Evolutionary conservation across 2,329 filamentous ascomycete genomes (phyloP), one percentile per base, ranked within the genome.

Genomic region (Cladorrhinum sp.): DNA sequence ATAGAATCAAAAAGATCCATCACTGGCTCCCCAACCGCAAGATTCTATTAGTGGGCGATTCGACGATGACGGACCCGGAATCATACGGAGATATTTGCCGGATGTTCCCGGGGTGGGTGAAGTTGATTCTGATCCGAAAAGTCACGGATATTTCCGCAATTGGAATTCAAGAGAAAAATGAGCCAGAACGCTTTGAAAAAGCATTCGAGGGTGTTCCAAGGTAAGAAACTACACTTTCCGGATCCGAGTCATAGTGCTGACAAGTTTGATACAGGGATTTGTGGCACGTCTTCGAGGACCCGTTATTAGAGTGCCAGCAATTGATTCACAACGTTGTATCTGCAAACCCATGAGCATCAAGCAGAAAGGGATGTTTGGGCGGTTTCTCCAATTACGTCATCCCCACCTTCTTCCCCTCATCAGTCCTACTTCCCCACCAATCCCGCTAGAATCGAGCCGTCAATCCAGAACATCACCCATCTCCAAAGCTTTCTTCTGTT

Each of bases 61-160:
- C 89, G 41, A 97, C 93, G 0, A 93, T 97, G 75, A 89, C 85
- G 24, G 93, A 98, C 68, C 93, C 93, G 0, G 93, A 98, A 72
- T 85, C 91, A 0, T 98, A 97, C 70, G 93, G 60, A 25, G 60
- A 59, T 27, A 85, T 83, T 10, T 88, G 84, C 67, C 81, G 86
- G 56, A 80, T 81, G 53, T 84, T 87, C 64, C 87, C 88, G 0
- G 85, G 82, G 6, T 97, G 92, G 91, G 85, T 97, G 63, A 85
- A 85, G 63, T 83, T 90, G 12, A 95, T 98, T 51, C 88, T 91
- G 65, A 96, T 97, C 68, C 85, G 93, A 57, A 93, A 91, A 71
- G 92, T 95, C 0, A 87, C 81, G 2, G 89, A 93, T 64, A 84
- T 95, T 23, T 85, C 87, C 0, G 83, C 82, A 1, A 69, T 86